phyloP scores from a whole-genome alignment of 1,284 basidiomycete species.

The Tilletia caries region DNA sequence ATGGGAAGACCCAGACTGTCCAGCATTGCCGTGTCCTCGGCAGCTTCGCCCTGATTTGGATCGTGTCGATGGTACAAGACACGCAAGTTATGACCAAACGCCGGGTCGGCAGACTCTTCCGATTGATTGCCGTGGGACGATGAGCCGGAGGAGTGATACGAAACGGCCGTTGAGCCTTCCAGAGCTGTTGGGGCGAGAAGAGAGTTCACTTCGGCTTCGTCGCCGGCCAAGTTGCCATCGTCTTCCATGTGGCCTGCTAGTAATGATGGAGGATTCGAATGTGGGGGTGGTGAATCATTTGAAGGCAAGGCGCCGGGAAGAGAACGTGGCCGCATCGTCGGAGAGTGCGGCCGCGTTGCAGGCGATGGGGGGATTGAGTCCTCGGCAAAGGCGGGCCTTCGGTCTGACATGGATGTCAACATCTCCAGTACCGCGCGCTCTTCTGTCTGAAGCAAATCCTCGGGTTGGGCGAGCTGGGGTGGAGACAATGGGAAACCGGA shows the following conservation, averaged over 20 bases:
- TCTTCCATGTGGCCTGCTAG: not conserved
- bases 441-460: not conserved
- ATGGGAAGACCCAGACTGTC: not conserved
- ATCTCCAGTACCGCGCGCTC: constrained; percentile 10
- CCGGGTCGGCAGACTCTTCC: constrained; percentile 9
- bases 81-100: not conserved
- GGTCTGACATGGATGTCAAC: constrained; percentile 8
- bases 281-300: not conserved
- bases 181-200: not conserved
- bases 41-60: not conserved
- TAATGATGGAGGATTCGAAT: not conserved
- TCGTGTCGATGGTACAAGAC: constrained; percentile 2
- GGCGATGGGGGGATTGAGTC: not conserved
- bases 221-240: not conserved
- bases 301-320: not conserved
- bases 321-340: not conserved
- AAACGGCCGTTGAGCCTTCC: constrained; percentile 1
- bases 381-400: not conserved
- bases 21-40: not conserved
- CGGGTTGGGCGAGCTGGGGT: not conserved
- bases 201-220: constrained; percentile 4
- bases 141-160: constrained; percentile 7
- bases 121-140: not conserved
- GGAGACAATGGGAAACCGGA: not conserved
- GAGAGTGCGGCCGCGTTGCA: not conserved